Evolutionary conservation across 2,329 filamentous ascomycete genomes (phyloP), one percentile per base, ranked within the genome.

Genomic region (Talaromyces sp.): DNA sequence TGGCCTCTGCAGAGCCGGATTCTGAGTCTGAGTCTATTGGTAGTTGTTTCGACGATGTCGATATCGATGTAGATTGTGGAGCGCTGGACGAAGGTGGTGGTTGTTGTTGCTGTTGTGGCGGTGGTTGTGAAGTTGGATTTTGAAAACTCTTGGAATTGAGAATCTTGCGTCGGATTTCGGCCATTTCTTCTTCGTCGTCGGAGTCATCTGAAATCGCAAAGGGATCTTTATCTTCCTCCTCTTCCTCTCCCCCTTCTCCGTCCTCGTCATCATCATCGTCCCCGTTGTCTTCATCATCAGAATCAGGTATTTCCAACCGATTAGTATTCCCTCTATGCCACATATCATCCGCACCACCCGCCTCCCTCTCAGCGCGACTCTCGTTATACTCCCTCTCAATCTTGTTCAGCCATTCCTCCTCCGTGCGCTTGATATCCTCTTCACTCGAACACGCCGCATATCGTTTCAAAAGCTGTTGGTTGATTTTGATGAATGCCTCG

Each of bases 311-410:
- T 37, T 77, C 78, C 72, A 85, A 80, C 67, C 90, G 84, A 73
- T 98, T 98, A 71, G 90, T 87, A 72, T 98, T 98, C 7, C 94
- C 94, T 11, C 87, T 89, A n/a, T 88, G 90, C 95, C 94, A 98
- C 65, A 92, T 88, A 79, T 96, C 92, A 62, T 88, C 87, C 50
- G 71, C 72, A 22, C 79, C 82, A 1, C 69, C 78, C 19, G 84
- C 84, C 35, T 87, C 87, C 33, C 81, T 83, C 45, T 87, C 85
- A 63, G 87, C 87, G 67, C 93, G 85, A 72, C 87, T 96, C 65
- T 95, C 90, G 14, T 87, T 83, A 73, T 97, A 98, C 76, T 98
- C 95, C 69, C 87, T 87, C 79, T 99, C 94, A 68, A 99, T 85
- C 79, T 93, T 89, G 63, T 88, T 88, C 78, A 99, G 85, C 94